Evolutionary conservation across 176 grass and related monocot genomes (phyloP).

Genomic region (Musa acuminata): DNA sequence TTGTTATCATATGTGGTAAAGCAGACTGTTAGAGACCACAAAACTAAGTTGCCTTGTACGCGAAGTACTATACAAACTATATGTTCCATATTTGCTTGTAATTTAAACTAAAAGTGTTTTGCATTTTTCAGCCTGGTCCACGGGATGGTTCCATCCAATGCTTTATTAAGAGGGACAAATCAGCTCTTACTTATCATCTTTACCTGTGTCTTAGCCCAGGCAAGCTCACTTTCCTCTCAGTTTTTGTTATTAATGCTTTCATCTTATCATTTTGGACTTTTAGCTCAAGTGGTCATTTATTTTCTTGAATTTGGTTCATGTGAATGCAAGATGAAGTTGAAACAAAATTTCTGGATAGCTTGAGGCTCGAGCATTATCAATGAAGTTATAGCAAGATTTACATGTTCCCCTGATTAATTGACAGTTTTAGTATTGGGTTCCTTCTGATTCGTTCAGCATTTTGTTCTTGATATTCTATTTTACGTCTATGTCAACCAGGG

Average conservation of each 20-base stretch:
- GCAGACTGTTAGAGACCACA: not conserved
- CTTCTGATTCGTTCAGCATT: too few species aligned
- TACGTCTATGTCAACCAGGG: not conserved
- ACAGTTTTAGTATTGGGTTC: too few species aligned
- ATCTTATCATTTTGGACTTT: not conserved
- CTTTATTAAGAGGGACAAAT: constrained; percentile 26
- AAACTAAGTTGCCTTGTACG: not conserved
- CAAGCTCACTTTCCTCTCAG: not conserved
- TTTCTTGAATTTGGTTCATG: not conserved
- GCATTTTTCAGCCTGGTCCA: constrained; percentile 6
- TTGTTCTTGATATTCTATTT: not conserved
- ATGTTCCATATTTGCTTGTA: not conserved
- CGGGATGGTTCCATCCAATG: constrained; percentile 23
- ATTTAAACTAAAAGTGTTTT: constrained; percentile 5
- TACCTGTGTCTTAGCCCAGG: constrained; percentile 23
- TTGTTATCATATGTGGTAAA: not conserved
- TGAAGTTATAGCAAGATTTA: not conserved
- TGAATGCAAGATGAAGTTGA: too few species aligned
- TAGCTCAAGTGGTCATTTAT: not conserved
- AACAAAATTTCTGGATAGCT: not conserved
- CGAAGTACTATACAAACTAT: not conserved
- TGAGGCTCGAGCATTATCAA: not conserved
- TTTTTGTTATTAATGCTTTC: not conserved
- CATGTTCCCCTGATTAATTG: not conserved
- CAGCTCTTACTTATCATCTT: constrained; percentile 22